Base-by-base conservation (phyloP, 2,329 filamentous ascomycete genomes). In the Ceratocystis ficicola region DNA sequence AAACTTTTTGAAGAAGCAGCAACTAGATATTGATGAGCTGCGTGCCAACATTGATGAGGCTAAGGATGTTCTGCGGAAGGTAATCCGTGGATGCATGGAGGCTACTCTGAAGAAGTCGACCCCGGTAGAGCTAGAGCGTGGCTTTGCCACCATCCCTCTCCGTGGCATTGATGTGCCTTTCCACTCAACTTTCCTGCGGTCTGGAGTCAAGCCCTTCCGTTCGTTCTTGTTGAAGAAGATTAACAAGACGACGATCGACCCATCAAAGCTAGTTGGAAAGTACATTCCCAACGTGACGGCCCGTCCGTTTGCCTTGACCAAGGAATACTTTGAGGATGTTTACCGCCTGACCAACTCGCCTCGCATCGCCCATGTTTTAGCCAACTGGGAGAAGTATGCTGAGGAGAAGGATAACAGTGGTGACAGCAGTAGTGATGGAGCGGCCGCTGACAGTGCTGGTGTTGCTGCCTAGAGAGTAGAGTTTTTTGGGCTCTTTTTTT, bases 151-250 rank as follows among this genome's bases (percentile, higher is more conserved):
- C 28, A 97, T 99, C 71, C 94, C 95, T 55, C 88, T 99, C 70
- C 90, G 88, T 73, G 95, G 95, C 69, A 99, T 99, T 72, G 94
- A 99, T 72, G 95, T 97, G 74, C 94, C 94, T 57, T 99, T 99
- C 89, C 94, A 99, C 83, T 94, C 89, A 71, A 99, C 94, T 20
- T 99, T 99, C 83, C 79, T 99, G 78, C 89, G 95, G 66, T 96
- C 91, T 48, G 95, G 94, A 72, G 94, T 99, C 76, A 99, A 99
- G 83, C 94, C 95, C 60, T 99, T 99, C 90, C 85, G 94, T 70
- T 93, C 87, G 57, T 99, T 99, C 85, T 77, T 99, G 74, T 87
- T 97, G 72, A 99, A 97, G 89, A 99, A 99, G 85, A 97, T 99
- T 80, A 91, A 97, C 83, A 96, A 95, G 85, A 96, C 92, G 28